Base-by-base conservation (phyloP, 306 rosid species). In the Mucuna pruriens region DNA sequence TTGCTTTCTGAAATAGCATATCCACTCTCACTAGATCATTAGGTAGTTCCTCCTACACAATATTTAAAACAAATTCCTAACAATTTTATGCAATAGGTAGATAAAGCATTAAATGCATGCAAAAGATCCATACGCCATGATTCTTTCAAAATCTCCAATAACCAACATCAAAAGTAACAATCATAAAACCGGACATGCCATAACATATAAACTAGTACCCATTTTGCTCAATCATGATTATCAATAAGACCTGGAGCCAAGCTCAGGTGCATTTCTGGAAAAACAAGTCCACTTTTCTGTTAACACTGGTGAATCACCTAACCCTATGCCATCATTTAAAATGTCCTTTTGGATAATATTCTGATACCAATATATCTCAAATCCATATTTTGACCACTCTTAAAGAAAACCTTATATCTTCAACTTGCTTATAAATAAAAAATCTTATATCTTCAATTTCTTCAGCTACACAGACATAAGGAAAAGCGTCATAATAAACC, bases 21-120 rank as follows among this genome's bases (percentile, higher is more conserved):
- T 95, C 92, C 38, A 95, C 98, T 84, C 98, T 90, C 73, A 49
- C 85, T 73, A 87, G 83, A 85, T 95, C 99, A 67, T 88, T 90
- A 26, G 98, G 96, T 46, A 95, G 83, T 52, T 95, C 97, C 85
- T 92, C 99, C 99, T 95, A 85, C 74, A 62, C 75, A 85, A 75
- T 36, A 83, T 80, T 72, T 38, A 40, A 76, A 80, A 68, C 67
- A 57, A 78, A 87, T 34, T 52, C 49, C 22, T 79, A 70, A 66
- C 54, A 72, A 70, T 60, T 23, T 39, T 45, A 29, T 49, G 55
- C 74, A 66, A 83, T 67, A 67, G 33, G 38, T n/a, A 39, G 67
- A 65, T 11, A 79, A 45, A 64, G 74, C 61, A 46, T 36, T 51
- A 4, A 78, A 76, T 65, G 68, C 19, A 77, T 29, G n/a, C 82